Evolutionary conservation across 108 stramenopile species (phyloP).

Genomic region (Cyclotella kingstonii): DNA sequence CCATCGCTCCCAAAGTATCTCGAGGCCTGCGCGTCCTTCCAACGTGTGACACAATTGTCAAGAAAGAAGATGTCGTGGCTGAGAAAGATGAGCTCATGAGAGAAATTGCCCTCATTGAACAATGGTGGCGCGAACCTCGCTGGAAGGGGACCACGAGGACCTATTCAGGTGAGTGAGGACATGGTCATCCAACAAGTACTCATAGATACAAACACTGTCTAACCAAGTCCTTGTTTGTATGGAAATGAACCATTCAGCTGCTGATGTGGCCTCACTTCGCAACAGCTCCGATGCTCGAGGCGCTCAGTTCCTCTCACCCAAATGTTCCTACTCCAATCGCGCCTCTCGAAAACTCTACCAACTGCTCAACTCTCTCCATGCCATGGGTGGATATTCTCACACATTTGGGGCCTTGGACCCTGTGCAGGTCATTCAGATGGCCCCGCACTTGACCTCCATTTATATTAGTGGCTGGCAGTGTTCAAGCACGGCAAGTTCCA

Average conservation of each 20-base stretch:
- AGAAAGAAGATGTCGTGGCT: conserved; percentile 7
- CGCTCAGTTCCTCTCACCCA: conserved; percentile 41
- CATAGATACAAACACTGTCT: background rate
- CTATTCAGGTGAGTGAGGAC: conserved; percentile 51
- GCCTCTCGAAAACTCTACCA: conserved; percentile 68
- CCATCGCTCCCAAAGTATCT: conserved; percentile 23
- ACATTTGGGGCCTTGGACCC: conserved; percentile 97
- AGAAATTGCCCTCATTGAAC: conserved; percentile 67
- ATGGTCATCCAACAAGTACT: background rate
- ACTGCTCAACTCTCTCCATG: conserved; percentile 62
- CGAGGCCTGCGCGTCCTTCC: conserved; percentile 37
- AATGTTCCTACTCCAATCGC: conserved; percentile 55
- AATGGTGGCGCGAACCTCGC: conserved; percentile 68
- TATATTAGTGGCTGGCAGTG: conserved; percentile 97
- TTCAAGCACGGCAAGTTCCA: conserved; percentile 84
- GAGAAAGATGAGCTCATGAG: conserved; percentile 48
- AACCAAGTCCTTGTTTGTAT: background rate
- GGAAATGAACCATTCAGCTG: conserved; percentile 30
- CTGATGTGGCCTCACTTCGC: conserved; percentile 83
- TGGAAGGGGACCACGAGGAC: conserved; percentile 70
- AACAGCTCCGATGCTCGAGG: conserved; percentile 57
- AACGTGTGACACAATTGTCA: background rate
- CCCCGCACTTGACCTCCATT: conserved; percentile 84
- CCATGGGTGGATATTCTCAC: conserved; percentile 80
- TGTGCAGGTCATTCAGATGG: conserved; percentile 95